Base-by-base conservation (phyloP, 768 basidiomycete genomes). In the Mrakia hoshinonis region DNA sequence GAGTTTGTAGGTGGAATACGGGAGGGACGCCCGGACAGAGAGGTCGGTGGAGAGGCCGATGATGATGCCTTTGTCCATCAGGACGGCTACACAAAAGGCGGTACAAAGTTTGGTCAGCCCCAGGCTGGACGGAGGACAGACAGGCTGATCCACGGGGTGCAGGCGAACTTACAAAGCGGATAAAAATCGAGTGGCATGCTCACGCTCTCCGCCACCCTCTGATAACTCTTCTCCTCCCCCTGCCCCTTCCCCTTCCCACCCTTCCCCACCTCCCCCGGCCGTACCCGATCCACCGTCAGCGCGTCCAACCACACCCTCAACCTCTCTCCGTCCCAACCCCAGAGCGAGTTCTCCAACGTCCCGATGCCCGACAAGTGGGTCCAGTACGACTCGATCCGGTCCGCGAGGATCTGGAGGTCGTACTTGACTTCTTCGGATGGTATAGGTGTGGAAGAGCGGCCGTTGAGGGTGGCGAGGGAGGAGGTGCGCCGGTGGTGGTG, bases 31-130 rank as follows among this genome's bases (percentile, higher is more conserved):
- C 67, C 90, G 84, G 20, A 87, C 83, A 3, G 86, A 87, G 3
- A 86, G 85, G 79, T 99, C 95, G 70, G 93, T 86, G 74, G 97
- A 94, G 34, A 89, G 91, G 10, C 95, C 95, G 75, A 97, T 93
- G 74, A 99, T 92, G 75, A 99, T 96, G 0, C 94, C 95, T 77
- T 97, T 99, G 79, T 97, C 94, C 93, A 98, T 98, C 31, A 99
- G 84, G 9, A 93, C 92, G 70, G 95, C 95, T 98, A 75, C 43
- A 34, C 1, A 20, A 3, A 36, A 6, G 31, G 20, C 63, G 62
- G 12, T 51, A 46, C 24, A 13, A 39, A 47, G 7, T 43, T 43
- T 43, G 43, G n/a, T n/a, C n/a, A n/a, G n/a, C n/a, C n/a, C n/a
- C n/a, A n/a, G n/a, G n/a, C n/a, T n/a, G n/a, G n/a, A n/a, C n/a